Evolutionary conservation across 192 early-diverging fungal species (phyloP).

Genomic region (Pilobolus umbonatus): DNA sequence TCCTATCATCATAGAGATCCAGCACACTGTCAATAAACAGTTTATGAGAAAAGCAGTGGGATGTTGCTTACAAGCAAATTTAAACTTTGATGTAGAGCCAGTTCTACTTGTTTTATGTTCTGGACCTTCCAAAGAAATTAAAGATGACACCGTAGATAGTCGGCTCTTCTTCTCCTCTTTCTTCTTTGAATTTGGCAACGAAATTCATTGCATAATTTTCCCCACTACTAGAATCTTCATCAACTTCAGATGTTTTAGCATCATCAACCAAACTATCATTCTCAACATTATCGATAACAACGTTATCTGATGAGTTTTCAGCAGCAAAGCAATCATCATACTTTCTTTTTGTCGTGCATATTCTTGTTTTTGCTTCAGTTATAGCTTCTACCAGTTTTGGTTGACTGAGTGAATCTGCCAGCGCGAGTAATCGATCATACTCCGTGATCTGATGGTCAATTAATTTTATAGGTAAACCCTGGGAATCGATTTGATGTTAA

Average conservation of each 20-base stretch:
- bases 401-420: not conserved
- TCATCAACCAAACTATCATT: not conserved
- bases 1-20: slow-evolving; percentile 6
- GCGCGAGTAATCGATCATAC: not conserved
- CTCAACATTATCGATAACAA: not conserved
- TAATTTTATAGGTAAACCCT: not conserved
- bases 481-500: not conserved
- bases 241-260: not conserved
- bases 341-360: no score
- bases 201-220: slow-evolving; percentile 3
- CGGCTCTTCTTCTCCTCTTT: slow-evolving; percentile 1
- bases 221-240: not conserved
- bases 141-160: not conserved
- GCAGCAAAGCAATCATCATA: not conserved
- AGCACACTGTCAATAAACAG: not conserved
- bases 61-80: not conserved
- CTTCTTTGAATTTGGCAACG: slow-evolving; percentile 2
- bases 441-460: not conserved
- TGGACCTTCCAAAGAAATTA: not conserved
- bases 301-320: not conserved
- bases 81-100: not conserved
- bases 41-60: not conserved
- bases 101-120: slow-evolving; percentile 3
- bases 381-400: no score
- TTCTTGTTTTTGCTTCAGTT: no score